Base-by-base conservation (phyloP, 371 early-diverging fungal species). In the Coemansia sp. region DNA sequence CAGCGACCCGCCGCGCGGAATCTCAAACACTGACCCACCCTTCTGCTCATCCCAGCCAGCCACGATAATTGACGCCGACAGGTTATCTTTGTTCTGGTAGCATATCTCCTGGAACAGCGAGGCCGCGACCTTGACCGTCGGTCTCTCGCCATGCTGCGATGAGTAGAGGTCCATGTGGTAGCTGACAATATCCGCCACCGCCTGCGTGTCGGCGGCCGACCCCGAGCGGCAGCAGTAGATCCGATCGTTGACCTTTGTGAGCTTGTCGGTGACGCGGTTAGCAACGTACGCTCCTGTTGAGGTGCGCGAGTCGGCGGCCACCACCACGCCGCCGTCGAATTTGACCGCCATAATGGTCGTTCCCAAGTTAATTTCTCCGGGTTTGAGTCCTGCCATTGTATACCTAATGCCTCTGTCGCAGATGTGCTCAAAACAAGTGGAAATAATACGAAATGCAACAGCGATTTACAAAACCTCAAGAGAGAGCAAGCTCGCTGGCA, bases 271-370 rank as follows among this genome's bases (percentile, higher is more conserved):
- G 49, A 98, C 95, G 74, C 99, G 85, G 82, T 95, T 97, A 68
- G 92, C 94, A 78, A 99, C 94, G 82, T 97, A 99, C 48, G 97
- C 85, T 39, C 99, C 99, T 4, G 95, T 95, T 34, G 98, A 95
- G 31, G 97, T 96, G 61, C 99, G 89, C 57, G 98, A 97, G 78
- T 99, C 99, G 55, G 99, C 99, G 40, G 97, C 99, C 61, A 99
- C 84, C 61, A 99, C 88, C 41, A 99, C 97, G 38, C 99, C 99
- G 68, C 90, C 94, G 40, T 88, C 84, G 77, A 88, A 99, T 69
- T 88, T 84, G 53, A 97, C 95, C 36, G 99, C 99, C 95, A 99
- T 98, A 80, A 99, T 99, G 63, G 99, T 97, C 52, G 99, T 99
- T 30, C 97, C 97, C 71, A 97, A 84, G 83, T 92, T 89, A 68